A percentile compares a stretch with the other conserved stretches of the same genome.
Evolutionary conservation across 2,329 filamentous ascomycete genomes (phyloP).

Genomic region (Botrytis squamosa): DNA sequence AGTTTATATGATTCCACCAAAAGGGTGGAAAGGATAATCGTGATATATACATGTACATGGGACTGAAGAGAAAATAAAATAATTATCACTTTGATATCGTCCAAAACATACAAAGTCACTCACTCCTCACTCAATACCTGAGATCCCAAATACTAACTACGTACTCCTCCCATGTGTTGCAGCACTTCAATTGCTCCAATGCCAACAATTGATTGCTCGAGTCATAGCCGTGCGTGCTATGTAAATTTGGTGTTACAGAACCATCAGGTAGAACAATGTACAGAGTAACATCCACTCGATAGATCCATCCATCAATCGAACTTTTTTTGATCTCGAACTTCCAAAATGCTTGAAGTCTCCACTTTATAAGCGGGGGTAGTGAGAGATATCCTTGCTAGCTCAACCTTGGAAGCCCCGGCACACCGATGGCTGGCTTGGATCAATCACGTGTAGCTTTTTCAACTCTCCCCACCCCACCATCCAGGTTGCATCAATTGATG

Average conservation of each 20-base stretch:
- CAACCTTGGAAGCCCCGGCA: neutral
- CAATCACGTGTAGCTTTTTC: neutral
- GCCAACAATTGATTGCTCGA: neutral
- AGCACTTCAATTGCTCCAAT: neutral
- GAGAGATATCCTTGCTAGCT: neutral
- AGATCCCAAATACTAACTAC: neutral
- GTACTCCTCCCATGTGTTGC: neutral
- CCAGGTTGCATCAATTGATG: neutral
- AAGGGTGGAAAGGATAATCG: neutral
- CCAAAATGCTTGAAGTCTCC: neutral
- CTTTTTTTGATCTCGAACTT: constrained; percentile 4
- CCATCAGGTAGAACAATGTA: neutral
- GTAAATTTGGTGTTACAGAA: neutral
- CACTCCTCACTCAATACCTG: neutral
- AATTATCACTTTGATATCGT: neutral
- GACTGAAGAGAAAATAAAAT: neutral
- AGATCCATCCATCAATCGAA: neutral
- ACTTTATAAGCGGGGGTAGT: neutral
- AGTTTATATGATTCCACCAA: neutral
- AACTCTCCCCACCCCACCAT: neutral
- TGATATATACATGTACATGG: neutral
- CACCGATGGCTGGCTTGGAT: neutral
- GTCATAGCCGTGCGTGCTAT: neutral
- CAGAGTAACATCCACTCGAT: neutral
- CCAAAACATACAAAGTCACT: neutral